Conservation (phyloP, 306 rosid genomes). For the Vigna nakashimae region DNA sequence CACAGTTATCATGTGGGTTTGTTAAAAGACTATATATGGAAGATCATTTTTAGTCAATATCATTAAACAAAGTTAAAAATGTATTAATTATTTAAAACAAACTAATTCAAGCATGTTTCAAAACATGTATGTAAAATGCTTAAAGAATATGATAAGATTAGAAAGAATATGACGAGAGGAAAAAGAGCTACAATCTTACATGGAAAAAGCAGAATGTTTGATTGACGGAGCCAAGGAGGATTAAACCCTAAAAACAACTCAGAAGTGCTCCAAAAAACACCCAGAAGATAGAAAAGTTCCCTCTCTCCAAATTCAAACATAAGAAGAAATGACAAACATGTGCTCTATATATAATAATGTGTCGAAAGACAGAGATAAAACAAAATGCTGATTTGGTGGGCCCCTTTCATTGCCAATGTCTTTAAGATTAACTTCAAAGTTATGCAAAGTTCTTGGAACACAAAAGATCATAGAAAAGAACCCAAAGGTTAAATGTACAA, state of each 20-base stretch:
- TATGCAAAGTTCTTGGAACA: constrained; percentile 41
- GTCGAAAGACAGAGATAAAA: neutral
- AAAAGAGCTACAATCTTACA: constrained; percentile 27
- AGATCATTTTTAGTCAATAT: neutral
- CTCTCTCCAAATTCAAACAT: neutral
- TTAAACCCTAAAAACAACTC: constrained; percentile 16
- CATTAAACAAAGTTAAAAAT: neutral
- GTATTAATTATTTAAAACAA: neutral
- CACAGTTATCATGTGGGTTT: neutral
- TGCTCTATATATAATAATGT: neutral
- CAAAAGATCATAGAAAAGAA: constrained; percentile 39
- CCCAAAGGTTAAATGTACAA: constrained; percentile 8
- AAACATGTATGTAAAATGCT: no score
- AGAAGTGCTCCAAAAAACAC: constrained; percentile 37
- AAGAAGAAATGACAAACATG: neutral
- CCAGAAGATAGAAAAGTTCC: constrained; percentile 33
- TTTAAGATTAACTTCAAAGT: constrained; percentile 35
- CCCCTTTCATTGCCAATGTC: neutral
- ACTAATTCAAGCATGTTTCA: neutral
- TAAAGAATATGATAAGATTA: neutral
- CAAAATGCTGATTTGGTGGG: neutral
- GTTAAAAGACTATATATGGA: neutral
- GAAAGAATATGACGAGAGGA: neutral
- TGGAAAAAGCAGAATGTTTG: neutral
- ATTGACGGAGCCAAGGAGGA: neutral